Evolutionary conservation across 768 basidiomycete species (phyloP), one percentile per base, ranked within the genome.

Genomic region (Nevesoporus exiguus): DNA sequence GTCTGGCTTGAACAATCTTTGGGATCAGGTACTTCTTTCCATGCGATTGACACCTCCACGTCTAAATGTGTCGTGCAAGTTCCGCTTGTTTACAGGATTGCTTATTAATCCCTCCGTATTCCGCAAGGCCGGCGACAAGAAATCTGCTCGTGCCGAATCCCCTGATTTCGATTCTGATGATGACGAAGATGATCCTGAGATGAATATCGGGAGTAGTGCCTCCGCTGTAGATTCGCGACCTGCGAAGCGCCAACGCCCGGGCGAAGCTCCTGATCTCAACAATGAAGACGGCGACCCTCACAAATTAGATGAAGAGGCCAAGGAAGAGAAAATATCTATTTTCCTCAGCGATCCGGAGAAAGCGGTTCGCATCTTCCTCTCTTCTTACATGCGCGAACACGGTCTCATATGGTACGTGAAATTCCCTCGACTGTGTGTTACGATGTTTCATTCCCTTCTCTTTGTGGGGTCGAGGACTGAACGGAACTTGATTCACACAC

Each of bases 341-440:
- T 92, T 92, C 66, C 69, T 92, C 54, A 69, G 77, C 36, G 76
- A 88, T 51, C 86, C 90, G 0, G 86, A 83, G 58, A 67, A 65
- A 9, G 68, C 74, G 29, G 70, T 85, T 49, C 81, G 75, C 51
- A 75, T 88, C 19, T 92, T 90, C 68, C 73, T 92, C 55, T 86
- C 87, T 0, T 86, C 86, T 5, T 79, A 82, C 60, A 85, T 83
- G 71, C 76, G 81, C 33, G 78, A 82, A 50, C 80, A 82, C 52
- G 90, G 90, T 24, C 75, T 88, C 44, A 77, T 83, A 51, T 90
- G 85, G 88, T 88, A 55, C n/a, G 76, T 63, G 9, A 6, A 47
- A 17, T 57, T 27, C 31, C 43, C 44, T 7, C 29, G 37, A 47
- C 51, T 22, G 19, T 5, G 5, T 19, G n/a, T 17, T 7, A 30